phyloP scores from a whole-genome alignment of 2,329 filamentous ascomycete species.

The Fusarium neocosmosporiellum region DNA sequence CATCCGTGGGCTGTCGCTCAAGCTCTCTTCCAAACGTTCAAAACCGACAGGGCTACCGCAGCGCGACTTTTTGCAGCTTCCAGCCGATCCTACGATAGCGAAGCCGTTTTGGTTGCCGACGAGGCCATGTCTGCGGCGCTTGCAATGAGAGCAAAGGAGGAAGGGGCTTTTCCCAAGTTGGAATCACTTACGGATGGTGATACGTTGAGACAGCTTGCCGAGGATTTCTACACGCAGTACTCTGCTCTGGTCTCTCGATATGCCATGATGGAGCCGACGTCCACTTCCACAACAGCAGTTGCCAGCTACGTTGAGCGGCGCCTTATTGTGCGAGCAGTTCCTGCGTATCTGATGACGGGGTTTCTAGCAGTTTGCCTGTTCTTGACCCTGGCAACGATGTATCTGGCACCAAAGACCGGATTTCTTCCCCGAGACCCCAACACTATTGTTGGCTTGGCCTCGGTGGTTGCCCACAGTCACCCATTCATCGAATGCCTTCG shows the following conservation, averaged over 20 bases:
- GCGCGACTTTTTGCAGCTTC: constrained; percentile 4
- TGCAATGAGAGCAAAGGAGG: constrained; percentile 39
- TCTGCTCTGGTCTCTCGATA: constrained; percentile 48
- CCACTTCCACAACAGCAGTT: constrained; percentile 34
- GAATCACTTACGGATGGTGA: constrained; percentile 39
- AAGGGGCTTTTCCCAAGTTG: constrained; percentile 29
- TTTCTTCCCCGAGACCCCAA: constrained; percentile 51
- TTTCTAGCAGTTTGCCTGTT: constrained; percentile 44
- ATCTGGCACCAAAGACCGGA: constrained; percentile 43
- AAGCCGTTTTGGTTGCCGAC: constrained; percentile 46
- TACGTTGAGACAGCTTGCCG: constrained; percentile 41
- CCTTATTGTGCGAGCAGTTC: constrained; percentile 44
- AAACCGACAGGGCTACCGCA: constrained; percentile 4
- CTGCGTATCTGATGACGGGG: constrained; percentile 47
- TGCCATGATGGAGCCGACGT: constrained; percentile 42
- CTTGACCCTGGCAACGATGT: constrained; percentile 33
- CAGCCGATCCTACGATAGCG: constrained; percentile 32
- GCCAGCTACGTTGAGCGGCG: constrained; percentile 45
- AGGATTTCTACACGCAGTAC: constrained; percentile 50
- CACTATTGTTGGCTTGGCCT: constrained; percentile 49
- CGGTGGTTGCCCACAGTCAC: constrained; percentile 51
- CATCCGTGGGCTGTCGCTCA: constrained; percentile 34
- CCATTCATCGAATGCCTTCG: constrained; percentile 49
- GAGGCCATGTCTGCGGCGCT: constrained; percentile 49
- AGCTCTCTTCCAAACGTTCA: constrained; percentile 35